Base-by-base conservation (phyloP, 108 stramenopile genomes). In the Pseudonitzschia pungens region DNA sequence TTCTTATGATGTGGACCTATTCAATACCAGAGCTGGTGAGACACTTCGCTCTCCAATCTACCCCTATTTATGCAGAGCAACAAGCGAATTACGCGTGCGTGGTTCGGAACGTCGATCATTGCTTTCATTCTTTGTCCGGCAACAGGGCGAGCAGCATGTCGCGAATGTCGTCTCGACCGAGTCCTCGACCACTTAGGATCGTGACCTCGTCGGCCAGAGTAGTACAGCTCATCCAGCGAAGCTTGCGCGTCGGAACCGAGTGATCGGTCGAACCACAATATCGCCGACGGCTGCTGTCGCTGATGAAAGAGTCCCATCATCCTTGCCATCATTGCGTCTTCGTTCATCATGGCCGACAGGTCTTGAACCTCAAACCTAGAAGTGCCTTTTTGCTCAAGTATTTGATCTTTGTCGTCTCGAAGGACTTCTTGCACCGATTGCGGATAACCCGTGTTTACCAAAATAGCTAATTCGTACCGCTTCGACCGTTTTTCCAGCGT, bases 81-180 rank as follows among this genome's bases (percentile, higher is more conserved):
- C 36, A 36, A 2, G 36, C 6, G 4, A 36, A 36, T 36, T 5
- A 2, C 4, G 36, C 6, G 36, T 36, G 36, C 36, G 36, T 36
- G 36, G 36, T 36, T 36, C 36, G 6, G n/a, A 36, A 36, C 6
- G 6, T 36, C 36, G 2, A 36, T 36, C 36, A 36, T 5, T n/a
- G n/a, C n/a, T 36, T 48, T 48, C 7, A 21, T 22, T 24, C 28
- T 29, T 45, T 68, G 85, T 79, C 84, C 27, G 85, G 87, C 54
- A 88, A 68, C 58, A 86, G 43, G 29, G 85, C 82, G 69, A 84
- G 73, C 22, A 88, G 54, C 87, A 88, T 88, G 51, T 88, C 87
- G 44, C 82, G 84, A 31, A 86, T 53, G 65, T 89, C 87, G 31
- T 89, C 87, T 45, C 87, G 69, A 58, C 84, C 86, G 78, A 83